phyloP scores from a whole-genome alignment of 2,329 filamentous ascomycete genomes.

The Colletotrichum kahawae region DNA sequence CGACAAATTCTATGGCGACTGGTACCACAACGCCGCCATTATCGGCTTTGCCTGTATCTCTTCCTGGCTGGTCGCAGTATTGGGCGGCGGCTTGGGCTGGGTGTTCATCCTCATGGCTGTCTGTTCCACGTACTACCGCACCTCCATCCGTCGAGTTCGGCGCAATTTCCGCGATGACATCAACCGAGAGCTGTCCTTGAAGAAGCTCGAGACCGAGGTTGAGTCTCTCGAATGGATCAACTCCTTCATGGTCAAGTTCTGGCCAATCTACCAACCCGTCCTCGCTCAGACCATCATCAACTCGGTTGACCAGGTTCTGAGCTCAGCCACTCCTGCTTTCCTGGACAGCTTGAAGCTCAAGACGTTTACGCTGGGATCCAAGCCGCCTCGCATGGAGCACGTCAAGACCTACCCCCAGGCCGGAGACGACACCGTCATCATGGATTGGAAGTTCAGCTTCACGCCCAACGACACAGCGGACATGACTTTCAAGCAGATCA shows the following conservation, averaged over 20 bases:
- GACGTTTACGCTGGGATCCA: constrained; percentile 91
- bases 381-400: constrained; percentile 94
- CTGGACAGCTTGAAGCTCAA: constrained; percentile 93
- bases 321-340: constrained; percentile 88
- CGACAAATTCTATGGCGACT: constrained; percentile 93
- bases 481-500: constrained; percentile 87
- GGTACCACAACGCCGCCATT: constrained; percentile 97
- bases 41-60: constrained; percentile 91
- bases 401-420: constrained; percentile 98
- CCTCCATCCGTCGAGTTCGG: constrained; percentile 89
- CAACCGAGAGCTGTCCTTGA: constrained; percentile 85
- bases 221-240: constrained; percentile 99
- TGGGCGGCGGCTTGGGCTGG: constrained; percentile 93
- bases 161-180: constrained; percentile 97
- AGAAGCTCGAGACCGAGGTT: constrained; percentile 84
- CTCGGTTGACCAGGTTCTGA: constrained; percentile 94
- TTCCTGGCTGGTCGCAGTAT: constrained; percentile 87
- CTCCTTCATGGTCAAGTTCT: constrained; percentile 97
- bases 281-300: constrained; percentile 90
- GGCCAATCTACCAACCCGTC: constrained; percentile 97
- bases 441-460: constrained; percentile 99
- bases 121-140: constrained; percentile 95
- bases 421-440: constrained; percentile 92
- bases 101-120: constrained; percentile 90
- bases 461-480: constrained; percentile 93